Conservation (phyloP, 169 alveolate genomes). For the Plasmodium gonderi region DNA sequence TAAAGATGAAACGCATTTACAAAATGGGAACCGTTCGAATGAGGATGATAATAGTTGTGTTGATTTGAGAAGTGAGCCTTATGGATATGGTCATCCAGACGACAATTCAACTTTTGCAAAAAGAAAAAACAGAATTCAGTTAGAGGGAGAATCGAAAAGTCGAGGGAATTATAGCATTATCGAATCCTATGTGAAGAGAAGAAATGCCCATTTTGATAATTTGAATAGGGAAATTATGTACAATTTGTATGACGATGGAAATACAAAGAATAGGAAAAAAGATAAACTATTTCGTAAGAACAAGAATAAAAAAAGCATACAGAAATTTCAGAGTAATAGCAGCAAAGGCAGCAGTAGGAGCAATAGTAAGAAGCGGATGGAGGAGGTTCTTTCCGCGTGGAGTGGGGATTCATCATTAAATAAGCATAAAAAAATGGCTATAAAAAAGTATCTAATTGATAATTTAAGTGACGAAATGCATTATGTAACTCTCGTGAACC, state of each 20-base stretch:
- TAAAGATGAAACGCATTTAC: not conserved
- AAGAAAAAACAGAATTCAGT: no score
- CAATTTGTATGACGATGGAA: not conserved
- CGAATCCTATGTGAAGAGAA: not conserved
- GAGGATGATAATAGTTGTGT: not conserved
- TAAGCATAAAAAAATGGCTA: not conserved
- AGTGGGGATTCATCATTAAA: not conserved
- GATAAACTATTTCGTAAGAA: not conserved
- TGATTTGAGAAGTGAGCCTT: no score
- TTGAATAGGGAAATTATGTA: slow-evolving; percentile 31
- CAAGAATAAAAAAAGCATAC: not conserved
- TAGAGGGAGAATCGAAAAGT: no score
- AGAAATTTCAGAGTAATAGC: not conserved
- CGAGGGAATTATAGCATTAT: not conserved
- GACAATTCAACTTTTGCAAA: not conserved
- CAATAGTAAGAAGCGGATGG: not conserved
- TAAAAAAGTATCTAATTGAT: slow-evolving; percentile 2
- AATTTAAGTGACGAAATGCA: slow-evolving; percentile 24
- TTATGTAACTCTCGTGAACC: not conserved
- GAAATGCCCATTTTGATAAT: not conserved
- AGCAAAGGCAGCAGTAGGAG: not conserved
- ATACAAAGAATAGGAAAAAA: not conserved
- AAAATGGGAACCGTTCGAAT: not conserved
- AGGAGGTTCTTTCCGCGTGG: no score
- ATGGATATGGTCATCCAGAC: no score